Conservation (phyloP, 1,284 basidiomycete species). For the Tranzscheliella williamsii region DNA sequence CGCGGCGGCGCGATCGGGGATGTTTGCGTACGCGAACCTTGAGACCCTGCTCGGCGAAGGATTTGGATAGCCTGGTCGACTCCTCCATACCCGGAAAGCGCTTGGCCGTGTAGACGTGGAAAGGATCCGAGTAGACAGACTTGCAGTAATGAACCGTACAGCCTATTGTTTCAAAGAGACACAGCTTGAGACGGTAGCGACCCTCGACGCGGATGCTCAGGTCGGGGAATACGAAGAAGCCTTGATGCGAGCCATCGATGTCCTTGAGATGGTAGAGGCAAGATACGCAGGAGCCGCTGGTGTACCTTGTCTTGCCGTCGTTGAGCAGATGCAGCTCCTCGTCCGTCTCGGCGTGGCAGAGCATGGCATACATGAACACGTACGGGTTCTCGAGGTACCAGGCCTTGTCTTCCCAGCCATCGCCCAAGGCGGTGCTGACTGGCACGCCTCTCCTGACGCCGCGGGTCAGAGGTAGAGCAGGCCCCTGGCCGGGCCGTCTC, state of each 20-base stretch:
- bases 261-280: constrained; percentile 94
- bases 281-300: constrained; percentile 85
- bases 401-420: constrained; percentile 58
- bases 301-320: constrained; percentile 86
- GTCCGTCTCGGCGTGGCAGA: constrained; percentile 64
- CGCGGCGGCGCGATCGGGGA: constrained; percentile 32
- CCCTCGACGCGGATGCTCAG: constrained; percentile 75
- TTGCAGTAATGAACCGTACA: constrained; percentile 54
- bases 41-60: constrained; percentile 55
- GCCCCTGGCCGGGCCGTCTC: constrained; percentile 20
- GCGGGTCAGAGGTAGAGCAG: constrained; percentile 13
- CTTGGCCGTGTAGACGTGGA: constrained; percentile 56
- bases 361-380: constrained; percentile 58
- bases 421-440: constrained; percentile 40
- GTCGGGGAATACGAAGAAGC: constrained; percentile 64
- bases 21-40: constrained; percentile 58
- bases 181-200: constrained; percentile 79
- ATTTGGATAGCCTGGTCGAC: constrained; percentile 48
- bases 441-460: constrained; percentile 41
- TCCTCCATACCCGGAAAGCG: constrained; percentile 58
- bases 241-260: constrained; percentile 76
- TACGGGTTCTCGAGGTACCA: constrained; percentile 59
- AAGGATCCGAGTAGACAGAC: constrained; percentile 53
- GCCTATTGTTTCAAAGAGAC: constrained; percentile 81
- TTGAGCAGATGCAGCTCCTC: constrained; percentile 90